Base-by-base conservation (phyloP, 2,329 filamentous ascomycete species). In the Metarhizium guizhouense region DNA sequence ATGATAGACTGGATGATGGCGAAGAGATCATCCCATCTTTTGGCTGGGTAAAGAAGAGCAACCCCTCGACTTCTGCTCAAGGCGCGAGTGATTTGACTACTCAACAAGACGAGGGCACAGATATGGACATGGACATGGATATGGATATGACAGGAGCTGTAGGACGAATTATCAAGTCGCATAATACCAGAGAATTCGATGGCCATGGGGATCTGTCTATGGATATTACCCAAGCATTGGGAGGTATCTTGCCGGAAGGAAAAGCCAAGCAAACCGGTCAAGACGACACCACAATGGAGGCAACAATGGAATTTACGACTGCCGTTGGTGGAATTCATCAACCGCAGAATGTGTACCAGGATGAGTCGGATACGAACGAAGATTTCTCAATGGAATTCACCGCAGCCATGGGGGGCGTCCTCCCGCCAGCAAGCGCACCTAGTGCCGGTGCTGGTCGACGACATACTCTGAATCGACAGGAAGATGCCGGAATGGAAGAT, bases 191-290 rank as follows among this genome's bases (percentile, higher is more conserved):
- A 13, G 67, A 70, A 16, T 43, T 48, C 11, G 62, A 67, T 3
- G 74, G 79, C 29, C 79, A 81, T 20, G 81, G 83, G 60, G 89
- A 92, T 43, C 85, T 95, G 78, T 94, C 90, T 25, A 96, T 97
- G 93, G 93, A 97, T 63, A 89, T 96, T 7, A 96, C 93, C 2
- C 84, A 83, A 54, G 89, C 84, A 8, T 77, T 95, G 54, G 93
- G 93, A 8, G 82, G 86, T 3, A 96, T 97, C 54, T 70, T 96
- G 20, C 73, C 78, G 5, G 76, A 73, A 42, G 58, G 53, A 6
- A 62, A 59, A 51, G 53, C 51, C 14, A 47, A 48, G 36, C 60
- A 18, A 52, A 14, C 47, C 38, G n/a, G 20, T 42, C 20, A 67
- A 20, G 69, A 69, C 29, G 69, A 71, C 34, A 67, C 64, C 14